Evolutionary conservation across 208 protist species (phyloP), one percentile per base, ranked within the genome.

Genomic region (Herpetomonas muscarum): DNA sequence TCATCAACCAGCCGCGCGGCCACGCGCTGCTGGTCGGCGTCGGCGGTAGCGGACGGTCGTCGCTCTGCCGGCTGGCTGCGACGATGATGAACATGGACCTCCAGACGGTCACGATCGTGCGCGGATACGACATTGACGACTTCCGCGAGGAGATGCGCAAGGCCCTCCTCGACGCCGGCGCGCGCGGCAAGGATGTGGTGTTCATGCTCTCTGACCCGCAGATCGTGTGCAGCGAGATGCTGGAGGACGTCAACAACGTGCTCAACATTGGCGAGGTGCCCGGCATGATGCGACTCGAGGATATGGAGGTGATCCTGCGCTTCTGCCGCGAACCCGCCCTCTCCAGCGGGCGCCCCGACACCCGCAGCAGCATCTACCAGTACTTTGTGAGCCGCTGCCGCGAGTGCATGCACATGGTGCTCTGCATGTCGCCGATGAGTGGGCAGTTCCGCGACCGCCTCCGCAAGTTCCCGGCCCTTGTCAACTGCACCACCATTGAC

Each of bases 221-320:
- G 76, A 92, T 99, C 52, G 72, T 97, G 7, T 74, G 80, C 31
- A 85, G 85, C 37, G 61, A 92, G 50, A 98, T 98, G 78, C 82
- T 99, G 15, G 97, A 99, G 75, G 96, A 98, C 73, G 79, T 98
- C 51, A 98, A 98, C 79, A 98, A 96, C 70, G 85, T 99, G 32
- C 79, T 99, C 3, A 98, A 98, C 77, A 90, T 85, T 34, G 97
- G 97, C 55, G 97, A 98, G 74, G 91, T 98, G 54, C 97, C 97
- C 29, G 94, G 95, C 45, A 80, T 98, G 41, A 98, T 98, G 78
- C 76, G 81, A 15, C 63, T 79, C 42, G 97, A 98, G 52, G 95
- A 99, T 50, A 82, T 96, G 67, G 93, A 97, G 53, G 78, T 91
- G 64, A 92, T 99, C 65, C 65, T 97, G 36, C 79, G 84, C 37